phyloP scores from a whole-genome alignment of 192 early-diverging fungal genomes.

The Neocallimastix lanati region DNA sequence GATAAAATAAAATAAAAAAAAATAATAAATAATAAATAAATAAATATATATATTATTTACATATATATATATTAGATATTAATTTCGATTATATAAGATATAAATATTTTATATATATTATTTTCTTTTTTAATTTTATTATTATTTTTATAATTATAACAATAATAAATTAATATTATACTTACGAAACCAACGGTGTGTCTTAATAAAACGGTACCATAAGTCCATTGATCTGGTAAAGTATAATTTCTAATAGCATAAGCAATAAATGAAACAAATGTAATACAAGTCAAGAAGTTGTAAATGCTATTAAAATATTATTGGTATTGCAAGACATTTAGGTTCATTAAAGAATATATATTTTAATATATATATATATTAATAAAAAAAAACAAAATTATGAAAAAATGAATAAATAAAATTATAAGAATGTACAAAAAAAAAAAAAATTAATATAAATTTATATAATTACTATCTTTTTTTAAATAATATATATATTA shows the following conservation, averaged over 20 bases:
- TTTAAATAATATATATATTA: too few relatives aligned
- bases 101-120: too few relatives aligned
- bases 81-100: too few relatives aligned
- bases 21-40: constrained; percentile 3
- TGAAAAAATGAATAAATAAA: too few relatives aligned
- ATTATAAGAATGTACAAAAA: too few relatives aligned
- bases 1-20: background rate
- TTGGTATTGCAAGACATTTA: too few relatives aligned
- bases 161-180: background rate
- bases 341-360: too few relatives aligned
- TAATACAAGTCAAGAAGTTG: constrained; percentile 81
- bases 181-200: constrained; percentile 61
- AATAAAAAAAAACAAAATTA: constrained; percentile 2
- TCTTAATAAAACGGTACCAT: constrained; percentile 52
- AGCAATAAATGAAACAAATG: constrained; percentile 68
- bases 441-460: too few relatives aligned
- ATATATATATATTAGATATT: too few relatives aligned
- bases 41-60: background rate
- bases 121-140: too few relatives aligned
- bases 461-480: too few relatives aligned
- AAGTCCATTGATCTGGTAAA: constrained; percentile 45
- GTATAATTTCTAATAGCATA: constrained; percentile 66
- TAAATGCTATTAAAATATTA: too few relatives aligned
- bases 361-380: background rate
- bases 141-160: background rate